Evolutionary conservation across 257 asterid species (phyloP).

Genomic region (Primulina tabacum): DNA sequence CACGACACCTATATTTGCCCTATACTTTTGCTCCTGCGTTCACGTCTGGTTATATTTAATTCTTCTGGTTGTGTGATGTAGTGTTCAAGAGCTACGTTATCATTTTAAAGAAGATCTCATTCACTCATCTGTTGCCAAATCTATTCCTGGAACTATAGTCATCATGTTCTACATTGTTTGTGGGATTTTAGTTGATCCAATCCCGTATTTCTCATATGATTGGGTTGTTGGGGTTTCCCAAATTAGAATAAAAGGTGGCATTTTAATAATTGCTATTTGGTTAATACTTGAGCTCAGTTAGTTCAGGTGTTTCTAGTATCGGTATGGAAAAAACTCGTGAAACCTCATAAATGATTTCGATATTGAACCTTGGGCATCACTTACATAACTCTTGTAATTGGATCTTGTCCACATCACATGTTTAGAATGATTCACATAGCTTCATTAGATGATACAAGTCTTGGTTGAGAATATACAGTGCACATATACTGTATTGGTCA

Average conservation of each 20-base stretch:
- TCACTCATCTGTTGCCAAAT: constrained; percentile 9
- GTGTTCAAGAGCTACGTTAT: neutral
- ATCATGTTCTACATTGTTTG: constrained; percentile 2
- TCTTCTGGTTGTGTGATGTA: constrained; percentile 3
- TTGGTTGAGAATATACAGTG: neutral
- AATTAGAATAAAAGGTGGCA: neutral
- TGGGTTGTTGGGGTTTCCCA: neutral
- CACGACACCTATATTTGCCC: neutral
- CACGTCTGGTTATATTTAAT: constrained; percentile 5
- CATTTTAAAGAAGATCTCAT: neutral
- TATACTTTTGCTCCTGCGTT: constrained; percentile 4
- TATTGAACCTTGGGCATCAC: neutral
- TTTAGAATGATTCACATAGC: neutral
- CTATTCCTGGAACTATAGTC: constrained; percentile 10
- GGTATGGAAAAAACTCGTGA: neutral
- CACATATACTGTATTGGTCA: neutral
- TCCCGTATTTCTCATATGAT: neutral
- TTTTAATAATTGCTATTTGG: too few relatives aligned
- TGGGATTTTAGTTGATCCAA: constrained; percentile 7
- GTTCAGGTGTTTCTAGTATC: neutral
- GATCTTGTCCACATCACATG: neutral
- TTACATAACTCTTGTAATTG: neutral
- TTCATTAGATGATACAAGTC: neutral
- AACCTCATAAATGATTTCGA: neutral
- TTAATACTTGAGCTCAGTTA: neutral